Evolutionary conservation across 768 basidiomycete species (phyloP), one percentile per base, ranked within the genome.

Genomic region (Heimioporus sp.): DNA sequence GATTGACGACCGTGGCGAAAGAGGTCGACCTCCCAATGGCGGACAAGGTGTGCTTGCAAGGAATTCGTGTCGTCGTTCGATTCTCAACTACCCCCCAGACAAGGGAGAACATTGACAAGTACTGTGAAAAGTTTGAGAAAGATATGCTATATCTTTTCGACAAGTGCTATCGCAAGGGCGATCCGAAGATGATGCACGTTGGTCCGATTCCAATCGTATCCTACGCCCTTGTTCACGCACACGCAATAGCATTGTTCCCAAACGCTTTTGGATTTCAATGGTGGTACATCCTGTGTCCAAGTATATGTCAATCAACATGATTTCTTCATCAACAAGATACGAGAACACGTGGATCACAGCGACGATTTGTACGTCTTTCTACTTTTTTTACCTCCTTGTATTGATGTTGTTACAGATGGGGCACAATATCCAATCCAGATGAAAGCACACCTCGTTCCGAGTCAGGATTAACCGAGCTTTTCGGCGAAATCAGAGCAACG

Each of bases 281-380:
- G 97, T 7, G 97, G 97, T 10, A 77, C 90, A 40, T 96, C 94
- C 1, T 98, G 97, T 64, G 90, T 99, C 6, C 95, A 98, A 70
- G 92, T 98, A 12, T 99, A 98, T 62, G 97, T 99, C 49, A 99
- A 98, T 63, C 97, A 99, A 66, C 97, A 99, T 61, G 97, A 98
- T 67, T 99, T 99, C 76, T 99, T 99, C 77, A 98, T 98, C 67
- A 95, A 95, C 65, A 83, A 91, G 48, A 84, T 92, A 36, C 84
- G 87, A 34, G 86, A 86, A 47, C 76, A 76, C 31, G 77, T 78
- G 53, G 71, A 78, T 13, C 70, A 72, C 37, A 76, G 81, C 31
- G 85, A 86, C 60, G 74, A 75, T n/a, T 46, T 79, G 49, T 65
- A 87, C 82, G 87, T 51, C 48, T 80, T 20, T 19, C 40, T 48